Conservation (phyloP, 768 basidiomycete genomes). For the Hemileccinum impolitum region DNA sequence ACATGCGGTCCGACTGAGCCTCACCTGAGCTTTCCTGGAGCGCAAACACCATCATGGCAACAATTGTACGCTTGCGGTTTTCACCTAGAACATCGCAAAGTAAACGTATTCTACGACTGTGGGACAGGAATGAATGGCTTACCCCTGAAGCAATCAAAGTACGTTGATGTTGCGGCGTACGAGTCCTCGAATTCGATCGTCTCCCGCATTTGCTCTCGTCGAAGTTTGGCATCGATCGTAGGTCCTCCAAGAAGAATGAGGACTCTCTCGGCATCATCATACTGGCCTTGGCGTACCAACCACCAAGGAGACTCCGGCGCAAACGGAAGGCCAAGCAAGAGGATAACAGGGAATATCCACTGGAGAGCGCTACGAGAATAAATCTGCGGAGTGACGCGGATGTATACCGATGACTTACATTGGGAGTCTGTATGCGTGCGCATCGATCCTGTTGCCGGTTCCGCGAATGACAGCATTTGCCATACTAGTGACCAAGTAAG, state of each 20-base stretch:
- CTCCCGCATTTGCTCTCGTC: conserved; percentile 24
- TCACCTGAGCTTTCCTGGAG: conserved; percentile 26
- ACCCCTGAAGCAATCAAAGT: conserved; percentile 33
- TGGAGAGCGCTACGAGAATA: conserved; percentile 22
- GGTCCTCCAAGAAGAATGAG: conserved; percentile 20
- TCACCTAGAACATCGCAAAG: conserved; percentile 9
- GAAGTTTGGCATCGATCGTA: conserved; percentile 22
- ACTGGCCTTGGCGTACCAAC: conserved; percentile 30
- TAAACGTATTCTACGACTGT: neutral
- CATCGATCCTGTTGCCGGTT: conserved; percentile 18
- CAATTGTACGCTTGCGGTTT: conserved; percentile 23
- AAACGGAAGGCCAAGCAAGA: conserved; percentile 30
- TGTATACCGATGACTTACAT: conserved; percentile 18
- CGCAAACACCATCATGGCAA: conserved; percentile 32
- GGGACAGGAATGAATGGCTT: neutral
- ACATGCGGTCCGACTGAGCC: neutral
- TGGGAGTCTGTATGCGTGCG: conserved; percentile 25
- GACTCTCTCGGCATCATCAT: conserved; percentile 22
- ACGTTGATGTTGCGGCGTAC: conserved; percentile 25
- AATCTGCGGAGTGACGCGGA: neutral
- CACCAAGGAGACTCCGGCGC: conserved; percentile 35
- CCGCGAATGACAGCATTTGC: conserved; percentile 25
- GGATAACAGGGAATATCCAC: conserved; percentile 32
- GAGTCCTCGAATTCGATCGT: conserved; percentile 31
- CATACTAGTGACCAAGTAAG: conserved; percentile 10